These are phyloP conservation scores for Anthoceros angustus DNA, from an alignment of 225 moss, liverwort and hornwort genomes.

Conservation along the genomic window DNA sequence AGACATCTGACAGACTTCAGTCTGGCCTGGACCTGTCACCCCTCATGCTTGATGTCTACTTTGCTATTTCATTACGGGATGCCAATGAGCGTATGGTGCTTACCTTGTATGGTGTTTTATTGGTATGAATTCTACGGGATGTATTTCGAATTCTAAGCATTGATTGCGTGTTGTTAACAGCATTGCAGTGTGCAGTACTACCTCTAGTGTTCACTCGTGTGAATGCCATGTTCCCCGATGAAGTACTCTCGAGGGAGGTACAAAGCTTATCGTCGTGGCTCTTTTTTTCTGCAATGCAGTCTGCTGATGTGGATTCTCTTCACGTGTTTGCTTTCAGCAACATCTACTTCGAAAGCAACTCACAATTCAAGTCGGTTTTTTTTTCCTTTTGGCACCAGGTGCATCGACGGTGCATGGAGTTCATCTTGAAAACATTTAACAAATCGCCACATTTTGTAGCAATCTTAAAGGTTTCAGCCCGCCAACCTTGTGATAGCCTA, in stretches of 20 bases:
- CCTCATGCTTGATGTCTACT: slow-evolving; percentile 56
- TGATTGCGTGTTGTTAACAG: slow-evolving; percentile 19
- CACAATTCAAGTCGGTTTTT: not conserved
- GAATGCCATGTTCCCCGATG: slow-evolving; percentile 89
- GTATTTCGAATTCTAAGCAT: not conserved
- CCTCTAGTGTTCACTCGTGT: slow-evolving; percentile 64
- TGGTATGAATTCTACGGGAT: not conserved
- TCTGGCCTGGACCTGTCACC: slow-evolving; percentile 60
- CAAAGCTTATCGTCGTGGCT: not conserved
- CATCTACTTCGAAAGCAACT: not conserved
- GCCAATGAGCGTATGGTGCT: slow-evolving; percentile 73
- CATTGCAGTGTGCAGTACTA: slow-evolving; percentile 61
- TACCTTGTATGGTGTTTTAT: slow-evolving; percentile 4
- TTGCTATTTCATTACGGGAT: slow-evolving; percentile 66
- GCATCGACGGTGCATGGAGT: slow-evolving; percentile 58
- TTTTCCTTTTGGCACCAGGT: slow-evolving; percentile 21
- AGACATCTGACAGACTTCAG: slow-evolving; percentile 55
- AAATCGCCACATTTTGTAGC: slow-evolving; percentile 71
- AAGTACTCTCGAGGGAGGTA: slow-evolving; percentile 51
- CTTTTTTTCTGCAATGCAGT: not conserved
- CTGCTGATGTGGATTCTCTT: not conserved
- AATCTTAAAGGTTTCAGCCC: not conserved
- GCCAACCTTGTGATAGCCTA: not conserved
- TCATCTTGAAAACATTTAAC: slow-evolving; percentile 59
- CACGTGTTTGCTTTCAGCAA: not conserved